Base-by-base conservation (phyloP, 768 basidiomycete genomes). In the Serendipita vermifera region DNA sequence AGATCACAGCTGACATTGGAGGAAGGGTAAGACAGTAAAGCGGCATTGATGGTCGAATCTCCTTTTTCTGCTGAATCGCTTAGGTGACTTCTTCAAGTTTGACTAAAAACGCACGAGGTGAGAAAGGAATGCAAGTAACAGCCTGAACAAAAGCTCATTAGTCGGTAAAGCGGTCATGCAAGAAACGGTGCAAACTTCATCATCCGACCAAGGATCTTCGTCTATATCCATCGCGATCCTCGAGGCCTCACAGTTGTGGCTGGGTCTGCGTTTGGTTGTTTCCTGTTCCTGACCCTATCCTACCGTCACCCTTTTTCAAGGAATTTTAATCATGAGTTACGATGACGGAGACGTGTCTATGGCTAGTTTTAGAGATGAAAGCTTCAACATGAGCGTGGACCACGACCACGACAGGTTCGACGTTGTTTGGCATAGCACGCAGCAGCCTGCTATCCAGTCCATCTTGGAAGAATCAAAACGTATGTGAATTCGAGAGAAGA, bases 401-500 rank as follows among this genome's bases (percentile, higher is more conserved):
- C n/a, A n/a, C n/a, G n/a, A n/a, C n/a, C 46, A 51, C 31, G 46
- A 51, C n/a, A 29, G 22, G n/a, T 26, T 51, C n/a, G 46, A 51
- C 7, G 46, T 51, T 29, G 46, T 51, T 15, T 51, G 46, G 46
- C 20, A 17, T 4, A 22, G 20, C 15, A 51, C 46, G 29, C 46
- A 51, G 46, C 31, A 20, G 15, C n/a, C 46, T 26, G 46, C 22
- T 9, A 7, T 51, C 20, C 20, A 17, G 9, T 22, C 20, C 15
- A 51, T 51, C 31, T 29, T 51, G 6, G 46, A 51, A 51, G 46
- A 51, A n/a, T 51, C 46, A 15, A 51, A 51, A 26, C n/a, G 46
- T 51, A 29, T 15, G 46, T 51, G n/a, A 29, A n/a, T n/a, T n/a
- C n/a, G n/a, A n/a, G n/a, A n/a, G n/a, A n/a, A n/a, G n/a, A n/a